phyloP scores from a whole-genome alignment of 768 basidiomycete genomes.

The Tricholoma bakamatsutake region DNA sequence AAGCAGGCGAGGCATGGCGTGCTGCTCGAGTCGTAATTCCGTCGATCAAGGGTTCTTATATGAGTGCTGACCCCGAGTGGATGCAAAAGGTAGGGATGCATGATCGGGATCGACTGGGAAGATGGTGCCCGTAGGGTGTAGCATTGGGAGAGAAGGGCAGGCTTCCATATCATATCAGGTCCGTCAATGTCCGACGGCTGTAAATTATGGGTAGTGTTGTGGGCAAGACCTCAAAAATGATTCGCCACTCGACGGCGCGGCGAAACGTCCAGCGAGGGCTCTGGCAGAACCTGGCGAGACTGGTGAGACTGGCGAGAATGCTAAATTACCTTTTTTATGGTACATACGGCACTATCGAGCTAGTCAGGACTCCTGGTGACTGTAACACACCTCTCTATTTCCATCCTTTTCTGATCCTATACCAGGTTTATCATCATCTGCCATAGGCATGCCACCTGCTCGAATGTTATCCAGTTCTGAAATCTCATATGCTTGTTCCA shows the following conservation, averaged over 20 bases:
- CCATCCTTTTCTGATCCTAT: too few species aligned
- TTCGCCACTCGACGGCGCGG: not conserved
- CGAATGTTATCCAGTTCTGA: too few species aligned
- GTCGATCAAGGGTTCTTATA: conserved; percentile 29
- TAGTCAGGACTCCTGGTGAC: too few species aligned
- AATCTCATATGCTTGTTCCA: too few species aligned
- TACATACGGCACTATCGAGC: too few species aligned
- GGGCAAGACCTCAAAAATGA: not conserved
- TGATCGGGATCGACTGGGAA: conserved; percentile 24
- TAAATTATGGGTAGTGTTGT: too few species aligned
- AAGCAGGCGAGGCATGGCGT: conserved; percentile 25
- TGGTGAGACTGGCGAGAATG: too few species aligned
- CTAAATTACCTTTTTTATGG: too few species aligned
- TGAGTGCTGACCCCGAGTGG: conserved; percentile 30
- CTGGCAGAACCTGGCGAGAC: not conserved
- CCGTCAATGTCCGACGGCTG: too few species aligned
- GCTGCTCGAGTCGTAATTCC: conserved; percentile 22
- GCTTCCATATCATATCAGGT: conserved; percentile 29
- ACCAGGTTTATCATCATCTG: too few species aligned
- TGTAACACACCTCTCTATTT: too few species aligned
- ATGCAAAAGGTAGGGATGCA: conserved; percentile 21
- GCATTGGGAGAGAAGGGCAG: conserved; percentile 27
- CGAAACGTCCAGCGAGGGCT: not conserved
- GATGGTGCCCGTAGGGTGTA: conserved; percentile 28
- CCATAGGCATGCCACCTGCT: too few species aligned